Evolutionary conservation across 371 early-diverging fungal genomes (phyloP), one percentile per base, ranked within the genome.

Genomic region (Mortierella sp.): DNA sequence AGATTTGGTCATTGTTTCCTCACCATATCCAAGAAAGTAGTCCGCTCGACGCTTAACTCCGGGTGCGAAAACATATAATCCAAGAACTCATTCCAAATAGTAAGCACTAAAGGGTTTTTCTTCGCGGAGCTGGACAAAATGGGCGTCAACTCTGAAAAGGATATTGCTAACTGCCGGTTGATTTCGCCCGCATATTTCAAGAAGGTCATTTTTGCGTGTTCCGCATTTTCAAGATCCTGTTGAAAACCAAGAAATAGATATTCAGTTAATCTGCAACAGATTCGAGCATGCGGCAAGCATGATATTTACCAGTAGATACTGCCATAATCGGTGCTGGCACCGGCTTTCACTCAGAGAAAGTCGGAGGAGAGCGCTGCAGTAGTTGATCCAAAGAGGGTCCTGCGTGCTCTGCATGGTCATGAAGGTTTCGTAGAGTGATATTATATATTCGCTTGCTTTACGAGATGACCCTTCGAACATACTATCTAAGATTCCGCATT

Each of bases 311-410:
- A 89, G 43, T 1, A 87, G 54, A 13, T 78, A 59, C 0, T 40
- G 1, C 47, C 83, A 84, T 23, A 86, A 63, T 13, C 67, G 28
- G 4, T 67, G 59, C 1, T 72, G 83, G 66, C 84, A 82, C 13
- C 66, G 74, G n/a, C 54, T 37, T 22, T 87, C 83, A 15, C 61
- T 42, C 47, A 88, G 77, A 13, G 84, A 69, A 17, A 88, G 76
- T 13, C 60, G 28, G 8, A 86, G 51, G 43, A 85, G 69, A 13
- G 70, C 67, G 8, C 88, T 85, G 5, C 84, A 68, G 13, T 86
- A 56, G 22, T 83, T 63, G 22, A 86, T 78, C 71, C 76, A 76
- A 6, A 84, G 68, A 15, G 86, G 88, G 7, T 87, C 87, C 9
- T 79, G 63, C 3, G 76, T 78, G 0, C 45, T 23, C 23, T 80